phyloP scores from a whole-genome alignment of 495 filamentous ascomycete species.

The Aspergillus bertholletiae region DNA sequence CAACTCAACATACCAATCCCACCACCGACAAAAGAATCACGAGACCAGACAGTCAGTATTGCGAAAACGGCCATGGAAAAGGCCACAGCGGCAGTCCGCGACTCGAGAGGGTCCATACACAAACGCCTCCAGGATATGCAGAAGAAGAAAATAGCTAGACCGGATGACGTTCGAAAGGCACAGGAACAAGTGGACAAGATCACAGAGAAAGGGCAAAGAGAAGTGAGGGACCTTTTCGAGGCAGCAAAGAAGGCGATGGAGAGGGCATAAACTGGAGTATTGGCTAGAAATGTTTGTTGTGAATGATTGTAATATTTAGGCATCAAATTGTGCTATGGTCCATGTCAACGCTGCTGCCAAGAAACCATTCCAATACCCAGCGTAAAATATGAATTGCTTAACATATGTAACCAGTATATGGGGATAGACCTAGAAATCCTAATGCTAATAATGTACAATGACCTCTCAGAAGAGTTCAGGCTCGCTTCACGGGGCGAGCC shows the following conservation, averaged over 20 bases:
- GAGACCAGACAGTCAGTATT: constrained; percentile 48
- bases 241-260: constrained; percentile 57
- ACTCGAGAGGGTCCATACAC: constrained; percentile 54
- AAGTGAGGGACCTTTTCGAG: constrained; percentile 68
- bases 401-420: neutral
- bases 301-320: neutral
- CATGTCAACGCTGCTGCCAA: neutral
- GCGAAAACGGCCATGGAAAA: constrained; percentile 61
- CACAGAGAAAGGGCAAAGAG: constrained; percentile 63
- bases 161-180: constrained; percentile 66
- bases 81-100: constrained; percentile 50
- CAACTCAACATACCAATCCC: constrained; percentile 73
- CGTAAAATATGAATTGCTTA: too few relatives aligned
- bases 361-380: neutral
- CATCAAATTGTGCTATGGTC: neutral
- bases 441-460: constrained; percentile 17
- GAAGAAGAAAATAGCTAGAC: constrained; percentile 50
- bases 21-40: constrained; percentile 59
- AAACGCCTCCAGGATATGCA: constrained; percentile 63
- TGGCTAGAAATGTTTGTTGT: neutral
- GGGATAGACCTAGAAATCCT: constrained; percentile 7
- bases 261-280: constrained; percentile 21
- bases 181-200: constrained; percentile 70
- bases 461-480: constrained; percentile 16
- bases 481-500: constrained; percentile 28